Evolutionary conservation across 805 yeast species (phyloP), one percentile per base, ranked within the genome.

Genomic region (Zygosaccharomyces rouxii): DNA sequence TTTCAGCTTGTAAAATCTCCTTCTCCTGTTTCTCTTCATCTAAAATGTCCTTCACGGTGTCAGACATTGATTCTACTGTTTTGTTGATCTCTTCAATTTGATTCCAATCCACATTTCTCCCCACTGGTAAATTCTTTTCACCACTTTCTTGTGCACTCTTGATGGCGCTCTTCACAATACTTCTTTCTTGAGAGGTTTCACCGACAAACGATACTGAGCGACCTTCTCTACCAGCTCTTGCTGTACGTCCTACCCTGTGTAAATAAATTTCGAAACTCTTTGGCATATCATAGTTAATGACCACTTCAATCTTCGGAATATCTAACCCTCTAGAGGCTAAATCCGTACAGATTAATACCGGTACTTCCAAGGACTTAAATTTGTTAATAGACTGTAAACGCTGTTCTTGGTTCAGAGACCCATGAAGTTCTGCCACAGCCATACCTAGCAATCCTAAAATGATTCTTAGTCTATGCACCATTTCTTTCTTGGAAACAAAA

Each of bases 181-280:
- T 72, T 69, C 99, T 81, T 55, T 94, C 99, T 50, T 76, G 79
- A n/a, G 88, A 74, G 0, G 86, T 74, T 65, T 94, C 99, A 14
- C 98, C 97, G 11, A 94, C 99, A 69, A 94, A 82, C 2, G 97
- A 84, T 35, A 94, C 84, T 39, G 97, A 86, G 48, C 79, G 79
- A 77, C 99, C 99, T 46, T 86, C 88, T 70, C 98, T 81, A 18
- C 98, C 98, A 44, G 97, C 99, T 80, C 99, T 88, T 7, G 99
- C 99, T 47, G 98, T 94, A 78, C 99, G 87, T 71, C 99, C 99
- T 51, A 94, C 97, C 75, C 99, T 86, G 71, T 94, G 99, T 60
- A 94, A 74, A 68, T 94, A 94, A 33, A 92, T 79, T 56, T 94
- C 99, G 61, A 86, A 84, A 26, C 86, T 76, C 67, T 88, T 87